Evolutionary conservation across 139 green algal species (phyloP), one percentile per base, ranked within the genome.

Genomic region (Chlorella sp.): DNA sequence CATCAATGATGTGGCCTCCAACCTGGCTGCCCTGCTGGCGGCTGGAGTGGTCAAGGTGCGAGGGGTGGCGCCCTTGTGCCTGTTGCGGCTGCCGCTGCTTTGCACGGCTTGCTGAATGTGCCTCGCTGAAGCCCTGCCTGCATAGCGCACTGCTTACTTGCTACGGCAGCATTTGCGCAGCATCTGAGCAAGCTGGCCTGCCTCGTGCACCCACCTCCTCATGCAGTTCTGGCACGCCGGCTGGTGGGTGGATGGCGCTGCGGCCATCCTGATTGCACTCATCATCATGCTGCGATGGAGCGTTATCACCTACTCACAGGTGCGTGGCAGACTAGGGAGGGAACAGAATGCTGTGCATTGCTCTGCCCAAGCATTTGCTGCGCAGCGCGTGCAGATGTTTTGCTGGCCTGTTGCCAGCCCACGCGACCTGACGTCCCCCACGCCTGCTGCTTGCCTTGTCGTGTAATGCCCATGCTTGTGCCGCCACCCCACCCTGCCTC

Each of bases 221-320:
- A 7, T 54, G 46, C 51, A 60, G 51, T 4, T 54, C 1, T 84
- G 79, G 79, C 67, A 44, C 20, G 43, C 40, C 7, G 79, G 79
- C 44, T 84, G 79, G 79, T 84, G 87, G 76, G 84, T 93, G 22
- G 93, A 96, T 83, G 84, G 90, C 5, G 81, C 54, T 1, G 89
- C 90, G 0, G 93, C 88, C 22, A 89, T 95, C 0, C 1, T 82
- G 3, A 95, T 95, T 62, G 89, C 84, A 8, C n/a, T 94, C 32
- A 90, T 90, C 86, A 95, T 96, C 56, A 83, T 95, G 32, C 84
- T 64, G 43, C 88, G 88, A 9, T 96, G 93, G 93, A 68, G 90
- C 43, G 73, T 76, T 24, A 92, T 96, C 43, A 90, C 90, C n/a
- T 92, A 92, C 65, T 82, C 87, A 73, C 92, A 96, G 87, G 88